phyloP scores from a whole-genome alignment of 805 yeast species.

The Nakazawaea wickerhamii region DNA sequence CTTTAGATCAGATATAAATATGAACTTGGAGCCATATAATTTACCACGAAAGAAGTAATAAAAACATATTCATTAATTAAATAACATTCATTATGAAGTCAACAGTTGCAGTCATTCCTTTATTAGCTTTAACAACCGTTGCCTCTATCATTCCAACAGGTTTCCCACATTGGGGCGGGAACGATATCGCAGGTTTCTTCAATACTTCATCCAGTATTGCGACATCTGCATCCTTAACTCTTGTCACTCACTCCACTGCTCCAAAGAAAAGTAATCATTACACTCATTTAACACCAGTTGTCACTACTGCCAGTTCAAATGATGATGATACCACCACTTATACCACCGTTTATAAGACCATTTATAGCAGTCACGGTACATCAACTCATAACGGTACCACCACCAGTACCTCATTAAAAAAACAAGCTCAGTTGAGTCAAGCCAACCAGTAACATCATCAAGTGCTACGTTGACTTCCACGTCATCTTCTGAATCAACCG shows the following conservation, averaged over 20 bases:
- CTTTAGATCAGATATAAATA: too few species aligned
- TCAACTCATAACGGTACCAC: background rate
- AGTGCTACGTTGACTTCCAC: slow-evolving; percentile 16
- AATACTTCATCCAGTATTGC: background rate
- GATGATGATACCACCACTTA: background rate
- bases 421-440: background rate
- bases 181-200: background rate
- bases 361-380: background rate
- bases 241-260: background rate
- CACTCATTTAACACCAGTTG: too few species aligned
- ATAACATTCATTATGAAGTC: background rate
- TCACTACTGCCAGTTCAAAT: background rate
- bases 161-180: background rate
- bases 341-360: background rate
- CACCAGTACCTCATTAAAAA: background rate
- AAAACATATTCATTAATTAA: too few species aligned
- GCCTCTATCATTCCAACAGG: background rate
- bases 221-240: background rate
- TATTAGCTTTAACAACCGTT: background rate
- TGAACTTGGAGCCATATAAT: too few species aligned
- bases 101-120: slow-evolving; percentile 1
- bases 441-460: background rate
- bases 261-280: too few species aligned
- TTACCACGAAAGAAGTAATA: too few species aligned
- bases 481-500: slow-evolving; percentile 13